Evolutionary conservation across 768 basidiomycete species (phyloP), one percentile per base, ranked within the genome.

Genomic region (Coprinopsis sp.): DNA sequence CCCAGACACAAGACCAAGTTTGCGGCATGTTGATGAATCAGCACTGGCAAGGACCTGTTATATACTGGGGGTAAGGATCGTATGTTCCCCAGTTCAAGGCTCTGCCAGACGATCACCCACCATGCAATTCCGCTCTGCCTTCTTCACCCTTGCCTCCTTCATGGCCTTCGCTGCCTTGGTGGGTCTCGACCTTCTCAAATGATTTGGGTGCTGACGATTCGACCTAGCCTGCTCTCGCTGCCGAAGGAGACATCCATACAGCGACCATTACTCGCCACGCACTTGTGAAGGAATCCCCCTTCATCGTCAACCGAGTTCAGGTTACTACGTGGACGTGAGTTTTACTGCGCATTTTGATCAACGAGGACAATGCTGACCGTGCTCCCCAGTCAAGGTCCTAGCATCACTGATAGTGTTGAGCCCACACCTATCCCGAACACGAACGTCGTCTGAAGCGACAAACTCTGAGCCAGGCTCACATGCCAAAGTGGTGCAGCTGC

Each of bases 281-380:
- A 12, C 36, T 59, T 12, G 46, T 58, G 13, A 42, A 47, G 29
- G 28, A 56, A 28, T 51, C 58, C 10, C 61, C 59, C 12, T 63
- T 52, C 53, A 39, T 63, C 11, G 52, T 63, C 3, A 56, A 57
- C 38, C 38, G n/a, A 19, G 59, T 59, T 4, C 54, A 51, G 6
- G 61, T 59, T 1, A 40, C 58, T 19, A 47, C 54, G 28, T 61
- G 59, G 58, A 48, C 47, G 47, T 48, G 28, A 33, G 47, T 48
- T 14, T 5, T 14, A 38, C n/a, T 5, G 27, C 16, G 18, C 11
- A 27, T 12, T 19, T 23, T 37, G n/a, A 11, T 6, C 21, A 6
- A 19, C n/a, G 5, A 14, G 29, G 6, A 37, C 8, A 16, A 11
- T 10, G 22, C 34, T 47, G 18, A 47, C 37, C 4, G 3, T 38